Conservation (phyloP, 2,329 filamentous ascomycete genomes). For the Parasarocladium wereldwijsianum region DNA sequence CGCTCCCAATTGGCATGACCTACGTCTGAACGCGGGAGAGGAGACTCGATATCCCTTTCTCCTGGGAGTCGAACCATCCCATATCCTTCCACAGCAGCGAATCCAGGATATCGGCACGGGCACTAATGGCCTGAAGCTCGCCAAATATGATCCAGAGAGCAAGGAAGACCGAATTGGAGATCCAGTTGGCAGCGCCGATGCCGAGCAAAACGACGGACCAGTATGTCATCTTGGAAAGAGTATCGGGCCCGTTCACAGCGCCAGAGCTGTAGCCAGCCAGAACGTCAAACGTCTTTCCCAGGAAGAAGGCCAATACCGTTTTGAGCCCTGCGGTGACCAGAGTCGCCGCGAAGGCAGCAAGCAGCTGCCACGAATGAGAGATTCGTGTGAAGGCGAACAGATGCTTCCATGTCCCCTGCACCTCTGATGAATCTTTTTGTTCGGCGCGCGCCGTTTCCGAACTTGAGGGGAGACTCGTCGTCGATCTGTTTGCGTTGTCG, state of each 20-base stretch:
- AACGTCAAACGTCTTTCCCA: slow-evolving; percentile 60
- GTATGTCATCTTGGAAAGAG: slow-evolving; percentile 39
- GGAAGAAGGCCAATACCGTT: slow-evolving; percentile 52
- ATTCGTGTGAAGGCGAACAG: slow-evolving; percentile 63
- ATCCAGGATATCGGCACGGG: slow-evolving; percentile 49
- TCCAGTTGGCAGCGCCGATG: slow-evolving; percentile 51
- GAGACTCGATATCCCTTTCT: slow-evolving; percentile 57
- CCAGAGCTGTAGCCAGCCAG: slow-evolving; percentile 53
- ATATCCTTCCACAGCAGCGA: slow-evolving; percentile 59
- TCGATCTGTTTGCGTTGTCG: background rate
- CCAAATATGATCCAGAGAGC: slow-evolving; percentile 63
- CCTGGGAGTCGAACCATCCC: slow-evolving; percentile 65
- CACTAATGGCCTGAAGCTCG: slow-evolving; percentile 59
- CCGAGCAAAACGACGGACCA: slow-evolving; percentile 49
- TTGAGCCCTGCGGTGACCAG: slow-evolving; percentile 45
- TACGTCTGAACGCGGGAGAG: slow-evolving; percentile 62
- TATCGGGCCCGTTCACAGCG: slow-evolving; percentile 26
- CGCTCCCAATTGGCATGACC: slow-evolving; percentile 13
- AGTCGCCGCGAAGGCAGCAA: slow-evolving; percentile 39
- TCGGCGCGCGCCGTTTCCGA: background rate
- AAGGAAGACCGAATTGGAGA: slow-evolving; percentile 53
- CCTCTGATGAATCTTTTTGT: background rate
- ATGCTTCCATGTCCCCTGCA: slow-evolving; percentile 16
- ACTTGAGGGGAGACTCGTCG: background rate
- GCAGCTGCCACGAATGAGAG: slow-evolving; percentile 39